phyloP scores from a whole-genome alignment of 2,329 filamentous ascomycete species.

The Waltergamsia citrina region DNA sequence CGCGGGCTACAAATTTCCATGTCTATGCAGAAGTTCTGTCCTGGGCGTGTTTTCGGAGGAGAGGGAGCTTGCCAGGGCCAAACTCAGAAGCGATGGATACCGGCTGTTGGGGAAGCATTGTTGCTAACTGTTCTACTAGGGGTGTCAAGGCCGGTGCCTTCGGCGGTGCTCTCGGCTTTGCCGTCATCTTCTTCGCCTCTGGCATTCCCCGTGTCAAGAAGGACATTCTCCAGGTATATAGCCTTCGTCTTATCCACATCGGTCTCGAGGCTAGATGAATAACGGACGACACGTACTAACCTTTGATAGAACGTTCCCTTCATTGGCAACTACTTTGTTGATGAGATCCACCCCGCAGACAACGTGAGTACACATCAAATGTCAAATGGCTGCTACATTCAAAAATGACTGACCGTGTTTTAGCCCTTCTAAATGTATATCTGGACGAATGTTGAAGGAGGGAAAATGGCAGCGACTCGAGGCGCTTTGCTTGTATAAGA shows the following conservation, averaged over 20 bases:
- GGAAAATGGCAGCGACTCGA: constrained; percentile 7
- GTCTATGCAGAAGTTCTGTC: no score
- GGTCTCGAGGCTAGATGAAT: background rate
- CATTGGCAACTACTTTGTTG: constrained; percentile 39
- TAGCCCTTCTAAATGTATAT: constrained; percentile 30
- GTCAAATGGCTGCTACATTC: background rate
- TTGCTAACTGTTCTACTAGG: constrained; percentile 24
- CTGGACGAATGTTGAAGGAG: background rate
- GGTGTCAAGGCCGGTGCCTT: constrained; percentile 42
- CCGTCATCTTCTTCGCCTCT: constrained; percentile 49
- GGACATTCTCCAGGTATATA: constrained; percentile 49
- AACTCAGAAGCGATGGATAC: no score
- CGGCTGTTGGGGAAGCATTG: no score
- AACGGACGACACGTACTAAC: no score
- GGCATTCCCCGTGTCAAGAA: constrained; percentile 51
- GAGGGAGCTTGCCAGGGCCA: no score
- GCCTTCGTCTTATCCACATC: background rate
- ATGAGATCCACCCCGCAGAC: constrained; percentile 49
- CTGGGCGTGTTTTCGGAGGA: no score
- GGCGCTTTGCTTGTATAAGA: constrained; percentile 26
- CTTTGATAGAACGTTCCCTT: constrained; percentile 42
- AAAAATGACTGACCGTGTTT: no score
- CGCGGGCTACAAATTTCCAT: no score
- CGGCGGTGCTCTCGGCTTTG: constrained; percentile 47
- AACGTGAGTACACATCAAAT: constrained; percentile 41